Base-by-base conservation (phyloP, 2,329 filamentous ascomycete genomes). In the Scedosporium apiospermum region DNA sequence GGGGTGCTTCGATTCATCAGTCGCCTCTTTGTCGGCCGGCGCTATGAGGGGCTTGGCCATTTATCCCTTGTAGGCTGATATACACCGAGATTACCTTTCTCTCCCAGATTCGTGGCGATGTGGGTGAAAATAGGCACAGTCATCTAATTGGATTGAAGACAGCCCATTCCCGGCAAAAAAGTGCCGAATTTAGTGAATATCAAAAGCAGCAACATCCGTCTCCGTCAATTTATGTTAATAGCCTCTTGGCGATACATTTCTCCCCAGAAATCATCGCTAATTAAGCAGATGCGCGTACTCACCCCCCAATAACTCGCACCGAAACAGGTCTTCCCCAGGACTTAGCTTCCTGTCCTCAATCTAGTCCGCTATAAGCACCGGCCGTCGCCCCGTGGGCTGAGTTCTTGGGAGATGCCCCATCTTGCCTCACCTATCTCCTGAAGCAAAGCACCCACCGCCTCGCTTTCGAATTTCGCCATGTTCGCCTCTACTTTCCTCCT, bases 401-500 rank as follows among this genome's bases (percentile, higher is more conserved):
- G 44, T 49, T 49, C 44, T 49, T 49, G 44, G 44, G 44, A 49
- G 44, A 49, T 49, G 44, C 44, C 44, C 44, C n/a, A 18, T 21
- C 44, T 49, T 21, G 44, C 18, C 44, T 49, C n/a, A 18, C 16
- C n/a, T 18, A 21, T 49, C 44, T 18, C 44, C 44, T 49, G 44
- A 49, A 49, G 6, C 44, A 7, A 49, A 49, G 16, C 44, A 49
- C 21, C 44, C 10, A 49, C 44, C 44, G 44, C 44, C 10, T 38
- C 12, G 34, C 34, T 38, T 10, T 14, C 9, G 34, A 38, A 38
- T 14, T 38, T 38, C 34, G 34, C 10, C 34, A 58, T 58, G 59
- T 30, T 61, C 7, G 23, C 44, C 26, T 23, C 44, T 14, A 7
- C 59, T 26, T 27, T 75, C 57, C 55, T 74, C 59, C 46, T 72